phyloP scores from a whole-genome alignment of 2,329 filamentous ascomycete genomes.

The Penicillium paneum region DNA sequence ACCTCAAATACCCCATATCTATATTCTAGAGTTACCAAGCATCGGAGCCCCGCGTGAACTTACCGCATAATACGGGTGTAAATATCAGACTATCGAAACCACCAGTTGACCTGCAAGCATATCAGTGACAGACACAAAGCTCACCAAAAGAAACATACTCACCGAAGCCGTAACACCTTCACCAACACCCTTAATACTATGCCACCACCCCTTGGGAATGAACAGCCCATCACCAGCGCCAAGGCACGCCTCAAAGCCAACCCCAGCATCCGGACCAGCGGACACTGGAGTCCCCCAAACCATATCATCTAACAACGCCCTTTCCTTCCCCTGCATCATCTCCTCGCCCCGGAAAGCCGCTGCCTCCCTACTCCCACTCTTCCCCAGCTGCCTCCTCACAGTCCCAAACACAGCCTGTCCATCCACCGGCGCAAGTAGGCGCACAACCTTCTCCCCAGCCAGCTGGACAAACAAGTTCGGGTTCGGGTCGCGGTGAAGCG shows the following conservation, averaged over 20 bases:
- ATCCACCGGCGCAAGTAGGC: slow-evolving; percentile 63
- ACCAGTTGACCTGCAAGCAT: slow-evolving; percentile 65
- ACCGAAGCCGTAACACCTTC: slow-evolving; percentile 58
- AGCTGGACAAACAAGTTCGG: slow-evolving; percentile 89
- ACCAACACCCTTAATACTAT: slow-evolving; percentile 68
- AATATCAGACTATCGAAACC: slow-evolving; percentile 59
- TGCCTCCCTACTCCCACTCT: slow-evolving; percentile 30
- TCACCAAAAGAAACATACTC: slow-evolving; percentile 24
- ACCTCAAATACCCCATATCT: neutral
- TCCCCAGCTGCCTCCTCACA: slow-evolving; percentile 43
- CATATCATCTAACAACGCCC: slow-evolving; percentile 60
- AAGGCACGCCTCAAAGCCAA: slow-evolving; percentile 54
- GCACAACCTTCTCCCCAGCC: slow-evolving; percentile 66
- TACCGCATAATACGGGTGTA: neutral
- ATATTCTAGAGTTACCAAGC: neutral
- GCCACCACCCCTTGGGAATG: slow-evolving; percentile 84
- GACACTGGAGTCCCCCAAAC: slow-evolving; percentile 59
- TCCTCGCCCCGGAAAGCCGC: slow-evolving; percentile 68
- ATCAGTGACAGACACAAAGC: neutral
- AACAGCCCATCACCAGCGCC: slow-evolving; percentile 68
- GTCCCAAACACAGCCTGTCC: slow-evolving; percentile 64
- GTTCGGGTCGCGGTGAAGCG: slow-evolving; percentile 88
- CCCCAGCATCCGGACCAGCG: slow-evolving; percentile 24
- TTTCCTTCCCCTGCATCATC: slow-evolving; percentile 86
- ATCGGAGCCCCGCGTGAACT: no score